Conservation (phyloP, 345 rosid species). For the Hibiscus tridactylites region DNA sequence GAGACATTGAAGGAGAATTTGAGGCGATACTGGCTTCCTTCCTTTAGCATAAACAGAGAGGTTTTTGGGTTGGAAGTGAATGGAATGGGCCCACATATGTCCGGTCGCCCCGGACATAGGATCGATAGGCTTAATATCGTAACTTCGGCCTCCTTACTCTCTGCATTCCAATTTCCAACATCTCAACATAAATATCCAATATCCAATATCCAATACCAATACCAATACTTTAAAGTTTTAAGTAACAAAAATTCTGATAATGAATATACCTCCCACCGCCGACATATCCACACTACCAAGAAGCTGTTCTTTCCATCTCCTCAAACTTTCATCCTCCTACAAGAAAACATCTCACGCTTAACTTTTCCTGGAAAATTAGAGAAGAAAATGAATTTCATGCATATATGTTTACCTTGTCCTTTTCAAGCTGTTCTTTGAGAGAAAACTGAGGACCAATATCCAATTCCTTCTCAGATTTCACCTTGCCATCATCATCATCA, state of each 20-base stretch:
- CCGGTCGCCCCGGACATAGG: conserved; percentile 52
- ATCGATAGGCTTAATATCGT: conserved; percentile 38
- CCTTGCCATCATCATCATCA: conserved; percentile 25
- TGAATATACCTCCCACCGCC: conserved; percentile 51
- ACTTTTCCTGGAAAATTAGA: neutral
- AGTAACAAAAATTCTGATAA: neutral
- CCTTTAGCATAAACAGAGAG: conserved; percentile 58
- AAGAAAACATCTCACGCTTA: neutral
- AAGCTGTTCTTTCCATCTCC: conserved; percentile 94
- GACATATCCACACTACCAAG: conserved; percentile 66
- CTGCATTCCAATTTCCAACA: conserved; percentile 24
- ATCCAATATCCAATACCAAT: too few relatives aligned
- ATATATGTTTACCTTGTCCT: conserved; percentile 26
- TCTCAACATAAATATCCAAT: neutral
- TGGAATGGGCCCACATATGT: conserved; percentile 45
- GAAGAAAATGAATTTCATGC: neutral
- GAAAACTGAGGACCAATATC: conserved; percentile 37
- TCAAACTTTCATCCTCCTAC: conserved; percentile 90
- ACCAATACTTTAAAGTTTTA: neutral
- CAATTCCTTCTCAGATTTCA: conserved; percentile 17
- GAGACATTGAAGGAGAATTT: conserved; percentile 56
- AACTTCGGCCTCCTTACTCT: conserved; percentile 62
- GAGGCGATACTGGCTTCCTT: conserved; percentile 55
- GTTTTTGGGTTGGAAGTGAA: conserved; percentile 49
- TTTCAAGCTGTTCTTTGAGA: conserved; percentile 41